phyloP scores from a whole-genome alignment of 257 asterid genomes.

The Catharanthus roseus region DNA sequence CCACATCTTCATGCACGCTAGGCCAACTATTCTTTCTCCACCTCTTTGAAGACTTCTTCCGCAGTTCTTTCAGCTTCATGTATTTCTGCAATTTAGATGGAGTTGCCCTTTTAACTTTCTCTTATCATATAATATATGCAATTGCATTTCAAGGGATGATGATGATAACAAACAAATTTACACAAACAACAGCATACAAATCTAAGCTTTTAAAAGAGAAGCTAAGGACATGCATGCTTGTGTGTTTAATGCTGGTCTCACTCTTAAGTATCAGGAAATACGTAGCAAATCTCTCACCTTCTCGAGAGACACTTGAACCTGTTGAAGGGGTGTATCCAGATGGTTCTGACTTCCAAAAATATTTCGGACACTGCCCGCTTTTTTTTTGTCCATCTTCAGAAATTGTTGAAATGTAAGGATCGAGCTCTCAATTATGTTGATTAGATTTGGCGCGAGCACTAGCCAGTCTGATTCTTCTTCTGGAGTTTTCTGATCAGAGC shows the following conservation, averaged over 20 bases:
- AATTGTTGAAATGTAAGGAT: slow-evolving; percentile 67
- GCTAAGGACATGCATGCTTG: not conserved
- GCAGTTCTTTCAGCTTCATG: slow-evolving; percentile 62
- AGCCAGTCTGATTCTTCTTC: slow-evolving; percentile 42
- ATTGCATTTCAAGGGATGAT: not conserved
- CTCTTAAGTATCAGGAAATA: not conserved
- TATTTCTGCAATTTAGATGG: slow-evolving; percentile 50
- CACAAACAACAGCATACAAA: no score
- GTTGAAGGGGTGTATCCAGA: slow-evolving; percentile 68
- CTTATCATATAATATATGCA: not conserved
- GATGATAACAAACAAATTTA: no score
- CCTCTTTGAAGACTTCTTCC: slow-evolving; percentile 64
- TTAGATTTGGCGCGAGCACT: slow-evolving; percentile 56
- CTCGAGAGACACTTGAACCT: slow-evolving; percentile 63
- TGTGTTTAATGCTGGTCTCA: not conserved
- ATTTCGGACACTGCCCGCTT: slow-evolving; percentile 42
- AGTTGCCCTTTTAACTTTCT: no score
- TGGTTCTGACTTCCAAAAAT: slow-evolving; percentile 57
- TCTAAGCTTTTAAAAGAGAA: not conserved
- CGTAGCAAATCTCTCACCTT: slow-evolving; percentile 39
- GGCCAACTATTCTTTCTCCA: slow-evolving; percentile 71
- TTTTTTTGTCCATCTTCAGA: slow-evolving; percentile 75
- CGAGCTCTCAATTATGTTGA: slow-evolving; percentile 59
- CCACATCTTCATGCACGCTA: slow-evolving; percentile 40
- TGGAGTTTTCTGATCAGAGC: slow-evolving; percentile 47